Evolutionary conservation across 495 filamentous ascomycete genomes (phyloP), one percentile per base, ranked within the genome.

Genomic region (Penicillium verhagenii): DNA sequence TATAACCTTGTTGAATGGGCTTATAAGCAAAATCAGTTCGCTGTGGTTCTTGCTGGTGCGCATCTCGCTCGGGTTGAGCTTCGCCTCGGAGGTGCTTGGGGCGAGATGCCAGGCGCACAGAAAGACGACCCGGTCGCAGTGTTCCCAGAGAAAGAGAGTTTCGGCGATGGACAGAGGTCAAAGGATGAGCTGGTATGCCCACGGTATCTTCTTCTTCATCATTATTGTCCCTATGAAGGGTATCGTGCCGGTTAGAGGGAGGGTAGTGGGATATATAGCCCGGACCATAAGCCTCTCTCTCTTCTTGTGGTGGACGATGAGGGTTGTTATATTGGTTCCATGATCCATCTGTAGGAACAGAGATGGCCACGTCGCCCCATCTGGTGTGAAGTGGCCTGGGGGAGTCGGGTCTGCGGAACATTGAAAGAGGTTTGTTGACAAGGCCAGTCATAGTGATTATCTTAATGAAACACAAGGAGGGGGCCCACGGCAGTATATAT

Each of bases 241-340:
- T 19, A 29, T 7, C 29, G 33, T 11, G 8, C 46, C 19, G 38
- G 49, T 63, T 53, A 19, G 61, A 54, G 9, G 60, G 64, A 9
- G 40, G 52, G 16, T 25, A 33, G 23, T 66, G 61, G 13, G 66
- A 64, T 0, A 71, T 59, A 39, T 61, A 67, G 19, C 68, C 71
- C 1, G 65, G 68, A 14, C 69, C 68, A 14, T 72, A 68, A 1
- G 33, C n/a, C 29, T 54, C 53, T 31, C 50, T 60, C 10, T 57
- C 53, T 26, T 52, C 37, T 23, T 50, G 59, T 9, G 51, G 40
- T 7, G 56, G 53, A 13, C 53, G 59, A 59, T 68, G 64, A n/a
- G 69, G 70, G 29, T 70, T 72, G 10, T 73, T 56, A 47, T 65
- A 65, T 52, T 75, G 72, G 18, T 65, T 73, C 74, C 72, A 77